These are phyloP conservation scores for Butyriboletus loyo DNA, from an alignment of 768 basidiomycete genomes.

Conservation along the genomic window DNA sequence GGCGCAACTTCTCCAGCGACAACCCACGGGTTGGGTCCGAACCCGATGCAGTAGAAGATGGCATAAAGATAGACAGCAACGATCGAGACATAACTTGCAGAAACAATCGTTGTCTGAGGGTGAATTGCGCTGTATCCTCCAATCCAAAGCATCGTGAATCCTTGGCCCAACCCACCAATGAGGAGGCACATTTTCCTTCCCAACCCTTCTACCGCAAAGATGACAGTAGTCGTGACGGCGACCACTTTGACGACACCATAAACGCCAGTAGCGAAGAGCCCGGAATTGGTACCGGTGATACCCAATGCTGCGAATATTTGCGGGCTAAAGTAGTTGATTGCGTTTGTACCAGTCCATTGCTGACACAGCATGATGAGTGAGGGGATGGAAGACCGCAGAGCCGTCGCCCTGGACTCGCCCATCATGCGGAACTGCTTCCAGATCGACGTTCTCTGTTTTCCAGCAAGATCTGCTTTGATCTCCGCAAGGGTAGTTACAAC, in stretches of 20 bases:
- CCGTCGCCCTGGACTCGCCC: constrained; percentile 42
- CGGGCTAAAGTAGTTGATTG: constrained; percentile 55
- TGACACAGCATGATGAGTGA: constrained; percentile 46
- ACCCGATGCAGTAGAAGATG: constrained; percentile 35
- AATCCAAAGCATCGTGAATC: constrained; percentile 38
- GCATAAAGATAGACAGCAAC: constrained; percentile 38
- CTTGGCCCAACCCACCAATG: constrained; percentile 48
- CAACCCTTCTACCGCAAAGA: constrained; percentile 45
- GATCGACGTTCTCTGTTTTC: constrained; percentile 36
- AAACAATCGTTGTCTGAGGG: constrained; percentile 24
- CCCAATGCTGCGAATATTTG: constrained; percentile 49
- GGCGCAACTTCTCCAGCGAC: constrained; percentile 37
- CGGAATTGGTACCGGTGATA: constrained; percentile 40
- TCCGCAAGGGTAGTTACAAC: constrained; percentile 41
- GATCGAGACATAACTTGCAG: constrained; percentile 38
- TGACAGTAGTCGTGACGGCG: constrained; percentile 37
- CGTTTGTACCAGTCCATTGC: constrained; percentile 54
- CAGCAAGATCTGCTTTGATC: constrained; percentile 47
- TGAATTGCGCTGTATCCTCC: constrained; percentile 35
- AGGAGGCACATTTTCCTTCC: constrained; percentile 51
- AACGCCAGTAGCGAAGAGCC: constrained; percentile 49
- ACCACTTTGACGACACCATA: constrained; percentile 41
- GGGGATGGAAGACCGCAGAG: constrained; percentile 44
- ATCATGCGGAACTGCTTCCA: constrained; percentile 39
- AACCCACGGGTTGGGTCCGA: constrained; percentile 31